Conservation (phyloP, 129 eudicot species). For the Escallonia rubra region DNA sequence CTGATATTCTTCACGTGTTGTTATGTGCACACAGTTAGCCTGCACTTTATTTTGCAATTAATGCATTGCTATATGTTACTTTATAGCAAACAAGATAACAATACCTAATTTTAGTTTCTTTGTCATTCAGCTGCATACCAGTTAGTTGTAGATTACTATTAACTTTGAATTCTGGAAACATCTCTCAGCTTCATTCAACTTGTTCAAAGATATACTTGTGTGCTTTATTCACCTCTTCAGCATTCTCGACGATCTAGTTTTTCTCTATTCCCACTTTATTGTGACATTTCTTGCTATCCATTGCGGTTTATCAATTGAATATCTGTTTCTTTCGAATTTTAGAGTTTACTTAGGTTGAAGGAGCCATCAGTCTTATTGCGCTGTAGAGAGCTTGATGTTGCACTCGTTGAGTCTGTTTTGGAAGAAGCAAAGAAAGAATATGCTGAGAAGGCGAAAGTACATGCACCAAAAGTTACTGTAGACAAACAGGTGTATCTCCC, state of each 20-base stretch:
- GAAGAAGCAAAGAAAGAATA: constrained; percentile 57
- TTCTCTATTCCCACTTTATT: neutral
- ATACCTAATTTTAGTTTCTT: no score
- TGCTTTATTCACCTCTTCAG: neutral
- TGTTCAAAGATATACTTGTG: neutral
- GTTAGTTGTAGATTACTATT: no score
- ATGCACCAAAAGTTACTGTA: constrained; percentile 35
- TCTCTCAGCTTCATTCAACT: neutral
- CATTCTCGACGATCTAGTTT: neutral
- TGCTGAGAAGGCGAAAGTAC: constrained; percentile 41
- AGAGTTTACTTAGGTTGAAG: constrained; percentile 59
- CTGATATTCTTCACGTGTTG: no score
- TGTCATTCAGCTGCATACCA: no score
- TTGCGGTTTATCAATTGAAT: neutral
- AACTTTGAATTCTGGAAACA: neutral
- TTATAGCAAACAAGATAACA: no score
- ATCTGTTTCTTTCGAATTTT: constrained; percentile 4
- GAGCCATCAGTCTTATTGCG: constrained; percentile 66
- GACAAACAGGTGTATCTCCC: constrained; percentile 61
- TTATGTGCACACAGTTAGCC: no score
- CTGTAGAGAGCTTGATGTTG: constrained; percentile 49
- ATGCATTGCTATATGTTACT: no score
- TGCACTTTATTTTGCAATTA: no score
- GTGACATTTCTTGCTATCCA: neutral
- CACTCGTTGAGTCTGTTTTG: constrained; percentile 48